These are phyloP conservation scores for Sextonia rubra DNA, from an alignment of 164 flowering plant species.

Conservation along the genomic window DNA sequence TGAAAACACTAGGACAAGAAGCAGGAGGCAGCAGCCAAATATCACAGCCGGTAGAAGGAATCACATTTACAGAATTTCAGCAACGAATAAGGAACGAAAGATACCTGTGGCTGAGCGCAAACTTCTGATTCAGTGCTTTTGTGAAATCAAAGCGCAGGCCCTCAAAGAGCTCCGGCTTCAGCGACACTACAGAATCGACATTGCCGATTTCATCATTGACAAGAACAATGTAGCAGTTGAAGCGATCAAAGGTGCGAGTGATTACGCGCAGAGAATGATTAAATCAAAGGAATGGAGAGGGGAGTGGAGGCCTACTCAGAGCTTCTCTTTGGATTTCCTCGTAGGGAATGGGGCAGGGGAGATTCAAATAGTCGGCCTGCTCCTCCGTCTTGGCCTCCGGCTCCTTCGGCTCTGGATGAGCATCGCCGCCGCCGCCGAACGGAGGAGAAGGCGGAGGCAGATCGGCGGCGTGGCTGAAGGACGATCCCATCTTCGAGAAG, in stretches of 20 bases:
- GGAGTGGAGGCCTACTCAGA: constrained; percentile 44
- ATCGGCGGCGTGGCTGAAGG: constrained; percentile 11
- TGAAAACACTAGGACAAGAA: constrained; percentile 48
- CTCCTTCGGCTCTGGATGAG: constrained; percentile 2
- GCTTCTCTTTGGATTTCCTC: constrained; percentile 93
- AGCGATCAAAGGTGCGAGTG: too few species aligned
- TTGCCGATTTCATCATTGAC: too few species aligned
- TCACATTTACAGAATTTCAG: not conserved
- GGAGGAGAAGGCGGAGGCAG: constrained; percentile 1
- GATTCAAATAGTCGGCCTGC: constrained; percentile 55
- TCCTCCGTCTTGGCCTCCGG: constrained; percentile 9
- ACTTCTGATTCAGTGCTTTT: constrained; percentile 73
- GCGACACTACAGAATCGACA: constrained; percentile 55
- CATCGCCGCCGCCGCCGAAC: not conserved
- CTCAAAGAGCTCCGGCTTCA: constrained; percentile 93
- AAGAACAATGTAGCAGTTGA: too few species aligned
- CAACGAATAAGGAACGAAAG: not conserved
- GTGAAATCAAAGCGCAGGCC: constrained; percentile 94
- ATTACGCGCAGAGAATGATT: too few species aligned
- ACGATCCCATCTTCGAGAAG: constrained; percentile 8
- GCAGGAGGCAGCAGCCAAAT: not conserved
- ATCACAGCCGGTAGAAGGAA: not conserved
- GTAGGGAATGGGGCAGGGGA: constrained; percentile 81
- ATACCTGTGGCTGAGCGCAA: constrained; percentile 90
- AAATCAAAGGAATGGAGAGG: not conserved